Percentiles rank a stretch among this genome's conserved stretches.
These are phyloP conservation scores for Tulasnella sp. DNA, from an alignment of 768 basidiomycete genomes.

Conservation along the genomic window DNA sequence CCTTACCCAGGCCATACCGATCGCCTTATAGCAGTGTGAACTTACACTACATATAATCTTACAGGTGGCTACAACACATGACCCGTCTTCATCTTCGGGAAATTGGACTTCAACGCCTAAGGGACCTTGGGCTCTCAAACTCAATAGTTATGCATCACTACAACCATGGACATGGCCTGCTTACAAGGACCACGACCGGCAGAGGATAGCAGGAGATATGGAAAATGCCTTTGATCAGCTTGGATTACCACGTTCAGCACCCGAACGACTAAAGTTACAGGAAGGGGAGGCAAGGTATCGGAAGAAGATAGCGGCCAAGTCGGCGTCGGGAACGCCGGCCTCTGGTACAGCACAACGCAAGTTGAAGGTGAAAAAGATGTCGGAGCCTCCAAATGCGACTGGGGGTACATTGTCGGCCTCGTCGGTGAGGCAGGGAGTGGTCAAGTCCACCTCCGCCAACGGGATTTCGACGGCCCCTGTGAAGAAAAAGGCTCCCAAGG, in stretches of 20 bases:
- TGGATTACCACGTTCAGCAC: neutral
- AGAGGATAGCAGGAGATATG: constrained; percentile 18
- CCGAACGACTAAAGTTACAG: constrained; percentile 14
- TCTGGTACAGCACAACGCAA: neutral
- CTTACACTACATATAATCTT: neutral
- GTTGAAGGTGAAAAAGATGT: constrained; percentile 21
- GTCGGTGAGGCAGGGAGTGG: neutral
- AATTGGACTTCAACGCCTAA: neutral
- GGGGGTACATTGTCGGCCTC: constrained; percentile 21
- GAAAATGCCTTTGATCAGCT: constrained; percentile 13
- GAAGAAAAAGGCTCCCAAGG: constrained; percentile 1
- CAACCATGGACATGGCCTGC: constrained; percentile 25
- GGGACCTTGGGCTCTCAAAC: constrained; percentile 19
- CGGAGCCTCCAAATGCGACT: constrained; percentile 12
- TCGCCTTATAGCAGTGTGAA: neutral
- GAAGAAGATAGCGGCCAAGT: neutral
- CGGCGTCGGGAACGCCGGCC: constrained; percentile 2
- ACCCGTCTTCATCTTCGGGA: neutral
- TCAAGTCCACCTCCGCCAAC: constrained; percentile 4
- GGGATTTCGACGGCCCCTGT: neutral
- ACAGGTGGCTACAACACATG: constrained; percentile 15
- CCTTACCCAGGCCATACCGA: neutral
- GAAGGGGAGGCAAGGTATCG: neutral
- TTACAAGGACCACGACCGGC: constrained; percentile 17
- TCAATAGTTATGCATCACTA: constrained; percentile 6